phyloP scores from a whole-genome alignment of 78 protist genomes.

The Dictyostelium capitatum region DNA sequence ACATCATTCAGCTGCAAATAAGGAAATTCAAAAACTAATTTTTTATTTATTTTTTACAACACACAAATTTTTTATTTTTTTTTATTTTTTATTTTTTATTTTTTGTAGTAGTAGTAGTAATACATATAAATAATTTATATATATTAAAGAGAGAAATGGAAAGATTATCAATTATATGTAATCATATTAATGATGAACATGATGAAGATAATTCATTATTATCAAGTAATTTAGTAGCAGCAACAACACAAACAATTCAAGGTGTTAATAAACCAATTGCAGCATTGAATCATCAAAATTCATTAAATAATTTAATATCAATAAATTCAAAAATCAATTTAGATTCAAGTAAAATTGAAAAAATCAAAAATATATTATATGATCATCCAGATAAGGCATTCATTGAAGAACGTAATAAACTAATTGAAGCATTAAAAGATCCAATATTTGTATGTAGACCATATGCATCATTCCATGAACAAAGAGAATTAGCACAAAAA shows the following conservation, averaged over 20 bases:
- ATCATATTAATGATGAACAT: conserved; percentile 1
- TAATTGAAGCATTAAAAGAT: conserved; percentile 60
- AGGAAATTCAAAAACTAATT: no score
- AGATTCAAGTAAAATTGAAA: conserved; percentile 31
- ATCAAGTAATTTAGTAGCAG: conserved; percentile 8
- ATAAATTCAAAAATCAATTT: background rate
- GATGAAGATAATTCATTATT: background rate
- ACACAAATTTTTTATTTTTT: background rate
- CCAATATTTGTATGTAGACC: conserved; percentile 66
- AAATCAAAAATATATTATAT: background rate
- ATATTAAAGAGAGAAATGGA: background rate
- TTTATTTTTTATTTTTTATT: background rate
- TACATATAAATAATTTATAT: background rate
- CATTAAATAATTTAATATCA: conserved; percentile 28
- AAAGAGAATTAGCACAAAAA: conserved; percentile 46
- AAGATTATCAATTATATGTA: conserved; percentile 28
- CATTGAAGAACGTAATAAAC: background rate
- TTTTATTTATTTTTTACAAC: no score
- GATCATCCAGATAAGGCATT: conserved; percentile 60
- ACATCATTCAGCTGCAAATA: no score
- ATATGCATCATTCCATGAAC: conserved; percentile 36
- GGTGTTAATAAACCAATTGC: background rate
- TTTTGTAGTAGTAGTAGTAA: background rate
- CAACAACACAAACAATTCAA: background rate
- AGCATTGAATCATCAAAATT: background rate